Percentiles rank a stretch among this genome's conserved stretches.
Conservation (phyloP, 2,329 filamentous ascomycete species). For the Didymosphaeria variabile region DNA sequence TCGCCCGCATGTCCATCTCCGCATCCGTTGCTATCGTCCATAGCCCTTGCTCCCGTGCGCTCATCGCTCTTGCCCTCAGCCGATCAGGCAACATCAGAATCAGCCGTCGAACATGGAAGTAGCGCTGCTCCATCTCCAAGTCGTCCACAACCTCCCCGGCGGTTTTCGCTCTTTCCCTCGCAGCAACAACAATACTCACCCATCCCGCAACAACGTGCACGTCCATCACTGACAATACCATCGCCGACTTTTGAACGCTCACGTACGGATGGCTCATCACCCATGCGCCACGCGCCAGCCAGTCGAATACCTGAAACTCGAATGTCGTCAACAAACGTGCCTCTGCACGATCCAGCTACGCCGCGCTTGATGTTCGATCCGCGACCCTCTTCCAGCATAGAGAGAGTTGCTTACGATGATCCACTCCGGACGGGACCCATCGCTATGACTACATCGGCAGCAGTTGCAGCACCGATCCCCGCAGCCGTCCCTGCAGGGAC, state of each 20-base stretch:
- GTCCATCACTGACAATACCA: slow-evolving; percentile 10
- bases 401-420: slow-evolving; percentile 16
- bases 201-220: slow-evolving; percentile 7
- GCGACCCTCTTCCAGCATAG: slow-evolving; percentile 10
- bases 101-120: slow-evolving; percentile 14
- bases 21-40: slow-evolving; percentile 30
- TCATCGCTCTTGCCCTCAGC: slow-evolving; percentile 28
- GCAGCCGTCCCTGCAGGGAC: slow-evolving; percentile 3
- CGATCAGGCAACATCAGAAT: slow-evolving; percentile 17
- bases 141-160: slow-evolving; percentile 13
- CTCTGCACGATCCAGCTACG: background rate
- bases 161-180: slow-evolving; percentile 20
- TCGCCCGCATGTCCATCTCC: slow-evolving; percentile 37
- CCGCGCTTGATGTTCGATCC: slow-evolving; percentile 6
- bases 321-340: slow-evolving; percentile 10
- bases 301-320: slow-evolving; percentile 16
- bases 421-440: slow-evolving; percentile 15
- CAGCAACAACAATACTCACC: slow-evolving; percentile 16
- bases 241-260: slow-evolving; percentile 11
- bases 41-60: slow-evolving; percentile 13
- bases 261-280: slow-evolving; percentile 4
- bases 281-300: slow-evolving; percentile 17
- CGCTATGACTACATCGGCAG: slow-evolving; percentile 15
- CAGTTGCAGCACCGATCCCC: slow-evolving; percentile 17
- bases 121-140: slow-evolving; percentile 19